A percentile compares a stretch with the other conserved stretches of the same genome.
Conservation (phyloP, 441 rosid genomes). For the Omphalea diandra region DNA sequence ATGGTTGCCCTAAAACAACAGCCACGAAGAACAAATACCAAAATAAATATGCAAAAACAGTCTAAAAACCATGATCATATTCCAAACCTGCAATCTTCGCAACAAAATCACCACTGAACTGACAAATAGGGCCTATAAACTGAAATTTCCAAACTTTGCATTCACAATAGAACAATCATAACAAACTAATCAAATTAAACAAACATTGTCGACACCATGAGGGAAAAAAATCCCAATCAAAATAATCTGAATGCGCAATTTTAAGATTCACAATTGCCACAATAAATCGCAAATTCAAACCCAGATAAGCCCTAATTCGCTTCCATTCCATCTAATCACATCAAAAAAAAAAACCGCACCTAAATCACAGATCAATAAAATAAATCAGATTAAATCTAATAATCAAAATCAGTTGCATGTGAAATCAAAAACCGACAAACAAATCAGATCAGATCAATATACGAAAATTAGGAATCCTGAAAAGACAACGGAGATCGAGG, state of each 20-base stretch:
- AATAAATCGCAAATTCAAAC: conserved; percentile 20
- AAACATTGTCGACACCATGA: conserved; percentile 9
- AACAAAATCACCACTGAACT: conserved; percentile 2
- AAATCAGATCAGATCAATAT: not conserved
- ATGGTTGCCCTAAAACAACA: conserved; percentile 43
- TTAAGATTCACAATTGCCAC: not conserved
- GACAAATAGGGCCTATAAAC: not conserved
- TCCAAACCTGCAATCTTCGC: not conserved
- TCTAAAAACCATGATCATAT: too few relatives aligned
- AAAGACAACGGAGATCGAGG: conserved; percentile 22
- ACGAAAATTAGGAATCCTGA: conserved; percentile 32
- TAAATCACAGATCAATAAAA: conserved; percentile 11
- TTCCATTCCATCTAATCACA: not conserved
- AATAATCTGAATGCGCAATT: not conserved
- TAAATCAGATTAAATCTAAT: not conserved
- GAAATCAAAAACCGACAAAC: not conserved
- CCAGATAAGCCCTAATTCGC: conserved; percentile 17
- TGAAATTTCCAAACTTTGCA: not conserved
- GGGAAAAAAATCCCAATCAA: conserved; percentile 8
- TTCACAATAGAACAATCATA: conserved; percentile 2
- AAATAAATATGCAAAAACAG: not conserved
- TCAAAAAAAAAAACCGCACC: conserved; percentile 1
- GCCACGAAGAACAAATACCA: not conserved
- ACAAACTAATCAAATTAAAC: not conserved
- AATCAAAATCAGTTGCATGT: conserved; percentile 25